A percentile compares a stretch with the other conserved stretches of the same genome.
Conservation (phyloP, 2,329 filamentous ascomycete species). For the Lachnellula suecica region DNA sequence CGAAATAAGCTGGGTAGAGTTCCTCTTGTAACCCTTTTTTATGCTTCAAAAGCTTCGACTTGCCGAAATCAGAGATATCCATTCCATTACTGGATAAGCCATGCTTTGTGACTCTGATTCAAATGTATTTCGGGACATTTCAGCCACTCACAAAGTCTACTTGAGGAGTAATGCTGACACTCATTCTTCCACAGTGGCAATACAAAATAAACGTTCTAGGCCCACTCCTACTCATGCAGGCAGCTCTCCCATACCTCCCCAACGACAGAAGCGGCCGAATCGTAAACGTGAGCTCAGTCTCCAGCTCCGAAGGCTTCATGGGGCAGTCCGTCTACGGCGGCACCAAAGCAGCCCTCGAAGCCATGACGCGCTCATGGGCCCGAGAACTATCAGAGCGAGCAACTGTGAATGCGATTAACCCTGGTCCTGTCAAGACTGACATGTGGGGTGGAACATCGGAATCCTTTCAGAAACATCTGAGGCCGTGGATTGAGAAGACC, state of each 20-base stretch:
- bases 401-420: constrained; percentile 67
- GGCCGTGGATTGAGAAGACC: constrained; percentile 60
- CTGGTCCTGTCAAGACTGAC: constrained; percentile 64
- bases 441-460: constrained; percentile 60
- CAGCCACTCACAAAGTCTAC: too few relatives aligned
- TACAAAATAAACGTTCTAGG: constrained; percentile 83
- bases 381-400: constrained; percentile 59
- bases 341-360: constrained; percentile 65
- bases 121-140: too few relatives aligned
- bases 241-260: constrained; percentile 67
- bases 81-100: too few relatives aligned
- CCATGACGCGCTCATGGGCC: constrained; percentile 69
- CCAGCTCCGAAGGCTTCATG: constrained; percentile 54
- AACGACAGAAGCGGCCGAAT: constrained; percentile 65
- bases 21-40: too few relatives aligned
- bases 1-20: too few relatives aligned
- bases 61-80: too few relatives aligned
- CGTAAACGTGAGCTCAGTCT: constrained; percentile 61
- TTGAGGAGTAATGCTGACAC: too few relatives aligned
- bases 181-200: too few relatives aligned
- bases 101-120: too few relatives aligned
- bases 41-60: too few relatives aligned
- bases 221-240: constrained; percentile 75
- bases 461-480: constrained; percentile 57
- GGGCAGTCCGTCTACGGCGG: constrained; percentile 63